Percentiles rank a stretch among this genome's conserved stretches.
Conservation (phyloP, 805 yeast genomes). For the Starmerella apicola region DNA sequence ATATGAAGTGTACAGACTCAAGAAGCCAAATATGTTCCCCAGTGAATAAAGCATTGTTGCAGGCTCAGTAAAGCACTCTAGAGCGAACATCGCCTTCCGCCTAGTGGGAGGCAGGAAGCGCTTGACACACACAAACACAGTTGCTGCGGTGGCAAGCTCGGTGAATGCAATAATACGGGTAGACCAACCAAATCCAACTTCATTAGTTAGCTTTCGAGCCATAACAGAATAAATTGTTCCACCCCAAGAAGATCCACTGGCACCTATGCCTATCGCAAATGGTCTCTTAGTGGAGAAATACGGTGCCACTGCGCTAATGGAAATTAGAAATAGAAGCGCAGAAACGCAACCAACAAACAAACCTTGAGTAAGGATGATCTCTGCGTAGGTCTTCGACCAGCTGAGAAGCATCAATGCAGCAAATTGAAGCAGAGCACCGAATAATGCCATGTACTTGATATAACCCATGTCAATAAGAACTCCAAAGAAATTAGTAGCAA, state of each 20-base stretch:
- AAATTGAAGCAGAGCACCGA: constrained; percentile 21
- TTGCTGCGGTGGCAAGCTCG: constrained; percentile 24
- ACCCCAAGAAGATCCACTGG: constrained; percentile 42
- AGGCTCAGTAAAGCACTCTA: constrained; percentile 23
- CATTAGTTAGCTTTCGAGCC: constrained; percentile 31
- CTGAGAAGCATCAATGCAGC: constrained; percentile 25
- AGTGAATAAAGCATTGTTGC: constrained; percentile 20
- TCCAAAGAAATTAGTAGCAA: constrained; percentile 23
- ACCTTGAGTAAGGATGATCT: constrained; percentile 43
- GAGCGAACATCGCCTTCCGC: constrained; percentile 21
- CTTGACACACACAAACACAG: constrained; percentile 21
- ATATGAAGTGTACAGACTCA: constrained; percentile 27
- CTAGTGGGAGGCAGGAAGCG: constrained; percentile 25
- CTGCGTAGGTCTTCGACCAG: constrained; percentile 34
- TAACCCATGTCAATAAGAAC: constrained; percentile 25
- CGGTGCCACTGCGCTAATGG: constrained; percentile 35
- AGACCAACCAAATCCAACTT: constrained; percentile 44
- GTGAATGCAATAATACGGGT: constrained; percentile 39
- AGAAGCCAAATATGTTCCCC: constrained; percentile 23
- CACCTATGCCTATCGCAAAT: constrained; percentile 35
- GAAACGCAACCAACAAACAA: constrained; percentile 37
- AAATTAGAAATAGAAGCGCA: constrained; percentile 33
- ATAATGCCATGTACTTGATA: constrained; percentile 19
- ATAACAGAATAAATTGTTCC: constrained; percentile 39
- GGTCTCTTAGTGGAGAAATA: constrained; percentile 36